Percentiles rank a stretch among this genome's conserved stretches.
phyloP scores from a whole-genome alignment of 768 basidiomycete species.

The Ephemerocybe angulata region DNA sequence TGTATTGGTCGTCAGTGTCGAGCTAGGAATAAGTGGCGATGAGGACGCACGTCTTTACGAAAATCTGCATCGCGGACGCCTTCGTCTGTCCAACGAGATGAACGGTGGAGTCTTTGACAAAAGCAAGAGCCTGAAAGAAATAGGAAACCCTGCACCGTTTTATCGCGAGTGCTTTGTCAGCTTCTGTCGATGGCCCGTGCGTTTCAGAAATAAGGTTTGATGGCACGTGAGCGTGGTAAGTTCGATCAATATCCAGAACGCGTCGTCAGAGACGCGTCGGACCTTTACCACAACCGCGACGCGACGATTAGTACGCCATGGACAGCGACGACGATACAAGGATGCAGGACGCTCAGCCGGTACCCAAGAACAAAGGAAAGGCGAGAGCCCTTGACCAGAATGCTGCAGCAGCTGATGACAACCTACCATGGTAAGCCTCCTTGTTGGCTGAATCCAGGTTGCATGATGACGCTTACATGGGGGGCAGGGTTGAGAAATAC shows the following conservation, averaged over 20 bases:
- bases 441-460: conserved; percentile 8
- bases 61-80: conserved; percentile 91
- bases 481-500: conserved; percentile 93
- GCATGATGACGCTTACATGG: not conserved
- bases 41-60: conserved; percentile 85
- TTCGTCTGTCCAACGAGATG: conserved; percentile 84
- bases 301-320: conserved; percentile 39
- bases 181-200: conserved; percentile 43
- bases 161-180: conserved; percentile 36
- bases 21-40: not conserved
- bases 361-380: conserved; percentile 58
- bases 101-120: conserved; percentile 94
- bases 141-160: conserved; percentile 15
- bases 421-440: conserved; percentile 73
- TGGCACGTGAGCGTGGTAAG: not conserved
- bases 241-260: conserved; percentile 9
- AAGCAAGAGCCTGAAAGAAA: conserved; percentile 55
- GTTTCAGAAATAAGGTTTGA: conserved; percentile 31
- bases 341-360: conserved; percentile 45
- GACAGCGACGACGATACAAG: conserved; percentile 54
- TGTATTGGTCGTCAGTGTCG: conserved; percentile 26
- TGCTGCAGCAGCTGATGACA: conserved; percentile 46
- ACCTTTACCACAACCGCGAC: no score
- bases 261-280: conserved; percentile 18
- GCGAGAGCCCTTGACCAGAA: conserved; percentile 53